These are phyloP conservation scores for Collybiopsis luxurians DNA, from an alignment of 768 basidiomycete species.

Conservation along the genomic window DNA sequence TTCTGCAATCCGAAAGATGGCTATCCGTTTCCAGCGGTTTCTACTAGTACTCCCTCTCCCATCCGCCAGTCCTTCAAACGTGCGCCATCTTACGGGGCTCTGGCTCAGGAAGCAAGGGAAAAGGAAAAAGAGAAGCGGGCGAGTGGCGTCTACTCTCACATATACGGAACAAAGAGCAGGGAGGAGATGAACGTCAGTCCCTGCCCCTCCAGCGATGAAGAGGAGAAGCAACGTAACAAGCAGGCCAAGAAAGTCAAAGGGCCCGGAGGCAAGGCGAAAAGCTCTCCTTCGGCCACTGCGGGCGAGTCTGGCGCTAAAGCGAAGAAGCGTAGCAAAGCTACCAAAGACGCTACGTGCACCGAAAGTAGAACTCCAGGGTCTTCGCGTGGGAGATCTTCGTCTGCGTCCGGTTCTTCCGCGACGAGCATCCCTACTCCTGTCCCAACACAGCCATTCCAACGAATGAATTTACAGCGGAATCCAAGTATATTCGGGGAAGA, in stretches of 20 bases:
- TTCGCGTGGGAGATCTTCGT: constrained; percentile 7
- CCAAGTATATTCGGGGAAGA: constrained; percentile 69
- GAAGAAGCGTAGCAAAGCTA: constrained; percentile 12
- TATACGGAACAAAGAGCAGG: constrained; percentile 1
- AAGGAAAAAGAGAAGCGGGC: constrained; percentile 6
- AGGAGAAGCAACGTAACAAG: constrained; percentile 61
- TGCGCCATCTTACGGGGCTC: constrained; percentile 55
- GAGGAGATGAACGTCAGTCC: constrained; percentile 24
- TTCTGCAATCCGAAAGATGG: constrained; percentile 37
- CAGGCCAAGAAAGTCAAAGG: constrained; percentile 52
- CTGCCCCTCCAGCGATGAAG: constrained; percentile 70
- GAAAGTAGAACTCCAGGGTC: neutral
- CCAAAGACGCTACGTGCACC: neutral
- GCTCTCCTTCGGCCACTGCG: constrained; percentile 16
- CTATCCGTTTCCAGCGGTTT: constrained; percentile 12
- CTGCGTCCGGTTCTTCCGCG: neutral
- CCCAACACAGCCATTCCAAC: constrained; percentile 23
- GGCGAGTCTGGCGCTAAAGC: constrained; percentile 15
- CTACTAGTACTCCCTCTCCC: constrained; percentile 15
- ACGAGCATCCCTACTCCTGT: constrained; percentile 12
- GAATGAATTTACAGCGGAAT: constrained; percentile 51
- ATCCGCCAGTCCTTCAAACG: constrained; percentile 39
- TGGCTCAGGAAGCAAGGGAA: constrained; percentile 25
- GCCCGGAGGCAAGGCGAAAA: constrained; percentile 34
- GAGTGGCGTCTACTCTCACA: constrained; percentile 3